A percentile compares a stretch with the other conserved stretches of the same genome.
Conservation (phyloP, 306 rosid genomes). For the Boehmeria nivea region DNA sequence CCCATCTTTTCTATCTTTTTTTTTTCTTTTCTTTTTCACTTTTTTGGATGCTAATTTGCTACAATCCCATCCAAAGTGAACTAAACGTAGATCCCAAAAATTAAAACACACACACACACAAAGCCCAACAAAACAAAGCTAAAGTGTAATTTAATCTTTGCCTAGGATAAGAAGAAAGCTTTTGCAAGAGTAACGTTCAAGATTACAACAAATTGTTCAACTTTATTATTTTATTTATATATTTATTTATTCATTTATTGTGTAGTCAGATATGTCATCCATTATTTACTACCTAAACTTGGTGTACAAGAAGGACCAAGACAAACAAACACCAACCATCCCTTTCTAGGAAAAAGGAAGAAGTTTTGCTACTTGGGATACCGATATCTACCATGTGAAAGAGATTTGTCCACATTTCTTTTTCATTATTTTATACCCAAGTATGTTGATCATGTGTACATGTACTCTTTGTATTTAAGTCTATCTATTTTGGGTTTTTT, state of each 20-base stretch:
- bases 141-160: neutral
- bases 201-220: neutral
- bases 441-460: neutral
- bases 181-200: too few relatives aligned
- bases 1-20: too few relatives aligned
- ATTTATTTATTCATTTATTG: neutral
- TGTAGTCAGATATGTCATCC: neutral
- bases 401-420: slow-evolving; percentile 2
- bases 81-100: slow-evolving; percentile 8
- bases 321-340: slow-evolving; percentile 26
- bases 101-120: neutral
- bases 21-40: slow-evolving; percentile 2
- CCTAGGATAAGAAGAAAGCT: neutral
- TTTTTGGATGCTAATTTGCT: neutral
- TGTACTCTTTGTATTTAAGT: slow-evolving; percentile 1
- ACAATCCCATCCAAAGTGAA: neutral
- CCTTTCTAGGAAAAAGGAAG: slow-evolving; percentile 19
- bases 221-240: neutral
- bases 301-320: slow-evolving; percentile 11
- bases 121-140: neutral
- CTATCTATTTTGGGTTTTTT: neutral
- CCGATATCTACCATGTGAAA: slow-evolving; percentile 24
- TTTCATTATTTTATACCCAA: neutral
- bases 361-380: slow-evolving; percentile 12
- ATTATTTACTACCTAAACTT: slow-evolving; percentile 6